phyloP scores from a whole-genome alignment of 2,329 filamentous ascomycete species.

The Huntiella moniliformis region DNA sequence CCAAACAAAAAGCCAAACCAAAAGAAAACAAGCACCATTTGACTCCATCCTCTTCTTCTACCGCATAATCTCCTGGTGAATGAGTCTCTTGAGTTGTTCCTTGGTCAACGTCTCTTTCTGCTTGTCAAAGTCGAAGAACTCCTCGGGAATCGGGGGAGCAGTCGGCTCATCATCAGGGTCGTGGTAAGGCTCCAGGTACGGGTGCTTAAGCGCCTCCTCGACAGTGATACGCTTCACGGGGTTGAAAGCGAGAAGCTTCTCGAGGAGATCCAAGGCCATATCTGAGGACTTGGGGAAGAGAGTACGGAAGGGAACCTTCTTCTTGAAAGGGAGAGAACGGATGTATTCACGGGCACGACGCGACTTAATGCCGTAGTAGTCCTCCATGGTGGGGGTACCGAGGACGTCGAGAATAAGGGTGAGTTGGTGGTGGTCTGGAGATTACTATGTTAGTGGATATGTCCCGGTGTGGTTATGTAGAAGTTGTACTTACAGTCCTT shows the following conservation, averaged over 20 bases:
- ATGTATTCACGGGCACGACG: constrained; percentile 95
- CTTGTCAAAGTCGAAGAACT: constrained; percentile 99
- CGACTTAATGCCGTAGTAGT: constrained; percentile 99
- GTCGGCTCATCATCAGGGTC: constrained; percentile 97
- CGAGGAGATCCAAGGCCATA: constrained; percentile 75
- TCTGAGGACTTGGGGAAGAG: constrained; percentile 99
- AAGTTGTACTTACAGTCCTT: constrained; percentile 65
- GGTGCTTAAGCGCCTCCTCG: constrained; percentile 90
- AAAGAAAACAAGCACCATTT: background rate
- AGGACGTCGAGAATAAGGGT: constrained; percentile 94
- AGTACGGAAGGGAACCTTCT: constrained; percentile 95
- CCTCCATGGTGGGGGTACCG: constrained; percentile 97
- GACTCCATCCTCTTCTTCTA: constrained; percentile 17
- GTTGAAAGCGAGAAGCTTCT: constrained; percentile 95
- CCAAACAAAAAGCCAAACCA: too few relatives aligned
- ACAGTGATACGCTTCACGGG: constrained; percentile 97
- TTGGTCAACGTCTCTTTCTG: constrained; percentile 98
- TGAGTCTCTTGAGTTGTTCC: constrained; percentile 91
- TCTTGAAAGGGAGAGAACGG: constrained; percentile 94
- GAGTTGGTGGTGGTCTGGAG: constrained; percentile 85
- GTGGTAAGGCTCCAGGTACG: constrained; percentile 96
- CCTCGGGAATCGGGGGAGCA: constrained; percentile 87
- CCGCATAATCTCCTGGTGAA: constrained; percentile 89
- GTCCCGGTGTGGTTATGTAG: background rate
- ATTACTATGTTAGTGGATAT: background rate